These are phyloP conservation scores for Aspergillus quadricinctus DNA, from an alignment of 2,329 filamentous ascomycete species.

Conservation along the genomic window DNA sequence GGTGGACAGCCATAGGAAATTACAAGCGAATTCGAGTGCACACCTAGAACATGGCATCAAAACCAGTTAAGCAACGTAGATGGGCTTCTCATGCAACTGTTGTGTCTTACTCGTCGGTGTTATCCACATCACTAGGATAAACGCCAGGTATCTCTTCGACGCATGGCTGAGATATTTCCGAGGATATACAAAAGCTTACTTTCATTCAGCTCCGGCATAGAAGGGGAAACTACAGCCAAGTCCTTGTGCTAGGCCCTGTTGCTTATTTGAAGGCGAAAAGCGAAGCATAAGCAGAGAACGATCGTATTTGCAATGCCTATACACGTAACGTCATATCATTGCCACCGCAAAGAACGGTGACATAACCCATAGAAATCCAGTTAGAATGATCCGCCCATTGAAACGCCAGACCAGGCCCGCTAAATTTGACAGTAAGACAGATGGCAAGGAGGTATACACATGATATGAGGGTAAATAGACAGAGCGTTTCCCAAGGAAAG, in stretches of 20 bases:
- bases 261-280: neutral
- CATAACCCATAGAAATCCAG: constrained; percentile 15
- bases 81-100: no score
- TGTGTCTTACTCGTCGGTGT: no score
- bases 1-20: no score
- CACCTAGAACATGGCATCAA: no score
- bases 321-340: constrained; percentile 16
- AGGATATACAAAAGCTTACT: neutral
- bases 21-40: no score
- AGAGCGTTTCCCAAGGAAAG: neutral
- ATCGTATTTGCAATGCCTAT: constrained; percentile 13
- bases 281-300: constrained; percentile 2
- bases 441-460: neutral
- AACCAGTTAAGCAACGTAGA: no score
- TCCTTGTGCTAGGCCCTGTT: neutral
- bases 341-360: constrained; percentile 9
- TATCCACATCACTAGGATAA: neutral
- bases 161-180: no score
- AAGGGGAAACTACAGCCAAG: neutral
- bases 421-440: constrained; percentile 18
- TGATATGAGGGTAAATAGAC: constrained; percentile 1
- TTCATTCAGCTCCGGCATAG: neutral
- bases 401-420: constrained; percentile 27
- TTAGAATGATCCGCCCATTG: constrained; percentile 14
- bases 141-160: neutral